Evolutionary conservation across 139 green algal genomes (phyloP).

Genomic region (Coelastrella sp.): DNA sequence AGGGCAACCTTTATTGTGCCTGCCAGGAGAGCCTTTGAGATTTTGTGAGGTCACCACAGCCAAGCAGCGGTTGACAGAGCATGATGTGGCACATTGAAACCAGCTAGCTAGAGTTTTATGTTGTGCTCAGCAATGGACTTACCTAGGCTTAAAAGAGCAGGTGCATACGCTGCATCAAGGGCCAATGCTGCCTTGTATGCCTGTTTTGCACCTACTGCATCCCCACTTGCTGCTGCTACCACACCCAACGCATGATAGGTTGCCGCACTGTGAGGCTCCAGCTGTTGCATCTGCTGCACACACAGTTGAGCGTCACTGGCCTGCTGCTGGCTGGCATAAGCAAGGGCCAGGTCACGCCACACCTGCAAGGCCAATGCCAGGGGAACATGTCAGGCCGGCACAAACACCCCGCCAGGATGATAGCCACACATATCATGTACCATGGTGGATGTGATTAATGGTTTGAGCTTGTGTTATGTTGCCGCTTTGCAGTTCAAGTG

Average conservation of each 20-base stretch:
- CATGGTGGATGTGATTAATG: no score
- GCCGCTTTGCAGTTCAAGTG: no score
- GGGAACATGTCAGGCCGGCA: background rate
- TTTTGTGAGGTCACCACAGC: no score
- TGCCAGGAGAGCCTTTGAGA: background rate
- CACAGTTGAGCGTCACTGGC: conserved; percentile 23
- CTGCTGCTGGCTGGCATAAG: conserved; percentile 45
- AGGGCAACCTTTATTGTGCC: no score
- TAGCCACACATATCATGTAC: background rate
- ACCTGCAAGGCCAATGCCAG: background rate
- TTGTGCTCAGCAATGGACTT: background rate
- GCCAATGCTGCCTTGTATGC: conserved; percentile 41
- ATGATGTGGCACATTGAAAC: no score
- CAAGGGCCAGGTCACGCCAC: conserved; percentile 35
- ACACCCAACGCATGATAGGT: conserved; percentile 36
- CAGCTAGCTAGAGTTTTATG: no score
- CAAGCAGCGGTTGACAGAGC: no score
- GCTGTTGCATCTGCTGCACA: conserved; percentile 24
- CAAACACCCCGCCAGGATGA: background rate
- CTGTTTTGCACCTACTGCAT: conserved; percentile 24
- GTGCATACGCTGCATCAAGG: conserved; percentile 33
- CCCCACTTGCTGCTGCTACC: conserved; percentile 14
- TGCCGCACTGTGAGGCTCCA: conserved; percentile 35
- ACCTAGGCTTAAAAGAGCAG: conserved; percentile 38
- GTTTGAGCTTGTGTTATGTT: no score